A percentile compares a stretch with the other conserved stretches of the same genome.
These are phyloP conservation scores for Avena sativa DNA, from an alignment of 176 grass and related monocot species.

Conservation along the genomic window DNA sequence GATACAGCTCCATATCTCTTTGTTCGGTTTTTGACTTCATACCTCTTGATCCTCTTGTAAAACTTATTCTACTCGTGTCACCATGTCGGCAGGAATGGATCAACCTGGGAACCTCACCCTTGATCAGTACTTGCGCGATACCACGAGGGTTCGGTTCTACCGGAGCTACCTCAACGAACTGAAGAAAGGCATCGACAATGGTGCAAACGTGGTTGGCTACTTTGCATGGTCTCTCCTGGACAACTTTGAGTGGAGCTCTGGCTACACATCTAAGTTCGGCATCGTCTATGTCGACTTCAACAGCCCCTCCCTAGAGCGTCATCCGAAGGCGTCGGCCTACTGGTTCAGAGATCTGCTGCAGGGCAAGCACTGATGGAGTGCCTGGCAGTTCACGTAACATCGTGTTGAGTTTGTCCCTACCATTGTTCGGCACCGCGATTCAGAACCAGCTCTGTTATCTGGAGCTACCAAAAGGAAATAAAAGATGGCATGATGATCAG, in stretches of 20 bases:
- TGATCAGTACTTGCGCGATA: constrained; percentile 47
- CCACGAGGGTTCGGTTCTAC: constrained; percentile 55
- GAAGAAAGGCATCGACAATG: constrained; percentile 60
- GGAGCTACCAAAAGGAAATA: constrained; percentile 31
- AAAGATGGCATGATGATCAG: constrained; percentile 1
- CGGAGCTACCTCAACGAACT: constrained; percentile 55
- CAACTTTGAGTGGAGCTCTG: constrained; percentile 66
- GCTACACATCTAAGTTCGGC: constrained; percentile 65
- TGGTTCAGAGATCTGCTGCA: constrained; percentile 63
- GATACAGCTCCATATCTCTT: neutral
- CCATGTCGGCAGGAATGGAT: constrained; percentile 59
- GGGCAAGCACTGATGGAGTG: constrained; percentile 36
- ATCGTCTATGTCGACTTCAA: constrained; percentile 64
- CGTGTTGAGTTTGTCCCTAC: constrained; percentile 3
- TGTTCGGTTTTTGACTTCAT: neutral
- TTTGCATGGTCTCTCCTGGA: constrained; percentile 79
- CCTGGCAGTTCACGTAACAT: neutral
- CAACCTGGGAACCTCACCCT: constrained; percentile 63
- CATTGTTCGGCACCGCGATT: constrained; percentile 23
- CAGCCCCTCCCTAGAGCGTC: constrained; percentile 40
- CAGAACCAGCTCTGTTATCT: neutral
- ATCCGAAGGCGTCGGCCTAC: constrained; percentile 67
- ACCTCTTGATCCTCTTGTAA: neutral
- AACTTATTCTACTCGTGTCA: neutral
- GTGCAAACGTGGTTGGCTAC: constrained; percentile 64